phyloP scores from a whole-genome alignment of 495 filamentous ascomycete genomes.

The Penicillium bovifimosum region DNA sequence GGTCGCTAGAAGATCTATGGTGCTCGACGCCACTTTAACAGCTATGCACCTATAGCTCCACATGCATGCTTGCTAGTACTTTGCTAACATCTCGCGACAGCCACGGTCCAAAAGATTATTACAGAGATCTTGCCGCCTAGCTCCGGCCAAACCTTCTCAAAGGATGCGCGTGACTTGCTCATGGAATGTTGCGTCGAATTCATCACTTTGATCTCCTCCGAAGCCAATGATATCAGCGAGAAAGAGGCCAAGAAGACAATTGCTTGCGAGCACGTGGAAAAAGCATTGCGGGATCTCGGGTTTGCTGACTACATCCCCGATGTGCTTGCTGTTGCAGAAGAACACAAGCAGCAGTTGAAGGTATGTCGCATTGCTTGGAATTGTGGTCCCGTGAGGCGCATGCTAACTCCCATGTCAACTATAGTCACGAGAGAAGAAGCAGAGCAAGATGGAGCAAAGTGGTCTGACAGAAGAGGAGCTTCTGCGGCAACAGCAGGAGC shows the following conservation, averaged over 20 bases:
- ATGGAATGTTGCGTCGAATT: constrained; percentile 99
- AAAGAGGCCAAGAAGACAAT: constrained; percentile 99
- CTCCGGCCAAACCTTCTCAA: constrained; percentile 70
- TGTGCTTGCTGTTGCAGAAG: constrained; percentile 79
- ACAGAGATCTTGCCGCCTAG: constrained; percentile 79
- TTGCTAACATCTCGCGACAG: constrained; percentile 39
- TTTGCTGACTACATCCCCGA: constrained; percentile 86
- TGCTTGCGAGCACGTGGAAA: constrained; percentile 91
- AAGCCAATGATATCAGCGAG: constrained; percentile 97
- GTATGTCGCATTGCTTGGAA: constrained; percentile 40
- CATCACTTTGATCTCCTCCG: constrained; percentile 92
- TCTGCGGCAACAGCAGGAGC: constrained; percentile 78
- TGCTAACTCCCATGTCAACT: neutral
- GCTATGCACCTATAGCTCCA: neutral
- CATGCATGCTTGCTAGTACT: constrained; percentile 4
- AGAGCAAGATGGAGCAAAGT: constrained; percentile 92
- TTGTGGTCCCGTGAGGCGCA: constrained; percentile 2
- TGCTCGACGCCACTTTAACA: neutral
- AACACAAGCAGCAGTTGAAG: constrained; percentile 89
- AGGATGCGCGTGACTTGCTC: constrained; percentile 88
- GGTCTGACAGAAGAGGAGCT: constrained; percentile 87
- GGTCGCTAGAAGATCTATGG: neutral
- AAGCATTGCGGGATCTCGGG: constrained; percentile 82
- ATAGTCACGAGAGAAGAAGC: constrained; percentile 91
- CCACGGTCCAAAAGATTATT: constrained; percentile 97